Evolutionary conservation across 345 rosid genomes (phyloP), one percentile per base, ranked within the genome.

Genomic region (Corchorus olitorius): DNA sequence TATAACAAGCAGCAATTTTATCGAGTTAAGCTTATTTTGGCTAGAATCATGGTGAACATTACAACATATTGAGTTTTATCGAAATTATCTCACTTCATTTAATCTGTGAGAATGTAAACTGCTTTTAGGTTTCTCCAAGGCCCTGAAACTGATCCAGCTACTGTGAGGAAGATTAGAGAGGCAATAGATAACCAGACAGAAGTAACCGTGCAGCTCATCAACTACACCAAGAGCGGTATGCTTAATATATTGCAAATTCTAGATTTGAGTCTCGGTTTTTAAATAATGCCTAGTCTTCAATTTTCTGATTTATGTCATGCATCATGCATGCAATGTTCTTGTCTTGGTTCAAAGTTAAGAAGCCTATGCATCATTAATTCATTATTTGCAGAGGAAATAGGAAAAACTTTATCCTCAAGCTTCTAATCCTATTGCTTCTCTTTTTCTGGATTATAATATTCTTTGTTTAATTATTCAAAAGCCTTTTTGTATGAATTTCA

Each of bases 181-280:
- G 99, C 99, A 78, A 93, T 95, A 76, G 96, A 95, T 82, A 91
- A 88, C 84, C 90, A 95, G 80, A 88, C 87, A 35, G 99, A 95
- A 60, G 96, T 92, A 37, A 95, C 98, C 0, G 97, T 95, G 81
- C 99, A 95, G 89, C 86, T 95, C 76, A 93, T 95, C 64, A 95
- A 95, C 89, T 95, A 92, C 72, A 89, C 99, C 0, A 95, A 95
- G 89, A 93, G 88, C 75, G 98, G 99, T 95, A 85, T 64, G 87
- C 67, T 66, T 63, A 8, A 75, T 45, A 39, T 39, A 1, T 65
- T 39, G 19, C 35, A 60, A 75, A 34, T 50, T 61, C 53, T 20
- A 49, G 67, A 45, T 73, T 59, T 34, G 16, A 55, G 53, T 41
- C 34, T 54, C 6, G 7, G 39, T 27, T 45, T 54, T 48, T 2